These are phyloP conservation scores for Malassezia restricta DNA, from an alignment of 1,284 basidiomycete genomes.

Conservation along the genomic window DNA sequence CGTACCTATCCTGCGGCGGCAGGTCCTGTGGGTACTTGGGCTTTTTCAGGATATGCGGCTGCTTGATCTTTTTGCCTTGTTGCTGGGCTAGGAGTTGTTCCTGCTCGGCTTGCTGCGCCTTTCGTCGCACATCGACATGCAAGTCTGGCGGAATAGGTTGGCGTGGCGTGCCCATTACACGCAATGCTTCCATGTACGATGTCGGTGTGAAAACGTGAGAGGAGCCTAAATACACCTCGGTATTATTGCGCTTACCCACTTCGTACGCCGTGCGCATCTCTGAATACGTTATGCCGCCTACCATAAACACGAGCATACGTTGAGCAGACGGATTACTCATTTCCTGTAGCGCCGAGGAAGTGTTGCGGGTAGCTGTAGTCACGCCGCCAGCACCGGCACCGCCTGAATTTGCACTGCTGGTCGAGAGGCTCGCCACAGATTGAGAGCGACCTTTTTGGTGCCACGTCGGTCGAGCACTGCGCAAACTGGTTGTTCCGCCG, in stretches of 20 bases:
- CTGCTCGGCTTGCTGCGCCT: constrained; percentile 8
- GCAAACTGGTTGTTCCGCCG: constrained; percentile 10
- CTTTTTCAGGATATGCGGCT: neutral
- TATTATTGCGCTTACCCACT: constrained; percentile 61
- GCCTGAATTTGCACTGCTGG: neutral
- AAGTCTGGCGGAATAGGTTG: constrained; percentile 6
- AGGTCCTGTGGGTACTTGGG: constrained; percentile 10
- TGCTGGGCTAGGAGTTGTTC: neutral
- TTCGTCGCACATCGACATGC: constrained; percentile 17
- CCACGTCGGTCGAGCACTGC: constrained; percentile 20
- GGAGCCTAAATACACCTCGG: constrained; percentile 86
- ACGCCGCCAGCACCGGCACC: constrained; percentile 11
- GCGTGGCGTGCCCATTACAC: constrained; percentile 46
- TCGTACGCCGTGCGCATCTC: constrained; percentile 82
- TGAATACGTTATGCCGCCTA: constrained; percentile 90
- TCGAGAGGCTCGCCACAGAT: neutral
- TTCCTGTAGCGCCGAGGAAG: neutral
- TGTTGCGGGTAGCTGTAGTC: neutral
- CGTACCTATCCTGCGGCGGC: constrained; percentile 12
- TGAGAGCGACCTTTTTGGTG: constrained; percentile 17
- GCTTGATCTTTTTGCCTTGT: constrained; percentile 13
- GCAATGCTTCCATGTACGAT: constrained; percentile 71
- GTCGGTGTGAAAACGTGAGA: constrained; percentile 76
- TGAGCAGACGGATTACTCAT: constrained; percentile 55
- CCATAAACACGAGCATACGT: constrained; percentile 78